These are phyloP conservation scores for Diaporthe humulicola DNA, from an alignment of 2,329 filamentous ascomycete species.

Conservation along the genomic window DNA sequence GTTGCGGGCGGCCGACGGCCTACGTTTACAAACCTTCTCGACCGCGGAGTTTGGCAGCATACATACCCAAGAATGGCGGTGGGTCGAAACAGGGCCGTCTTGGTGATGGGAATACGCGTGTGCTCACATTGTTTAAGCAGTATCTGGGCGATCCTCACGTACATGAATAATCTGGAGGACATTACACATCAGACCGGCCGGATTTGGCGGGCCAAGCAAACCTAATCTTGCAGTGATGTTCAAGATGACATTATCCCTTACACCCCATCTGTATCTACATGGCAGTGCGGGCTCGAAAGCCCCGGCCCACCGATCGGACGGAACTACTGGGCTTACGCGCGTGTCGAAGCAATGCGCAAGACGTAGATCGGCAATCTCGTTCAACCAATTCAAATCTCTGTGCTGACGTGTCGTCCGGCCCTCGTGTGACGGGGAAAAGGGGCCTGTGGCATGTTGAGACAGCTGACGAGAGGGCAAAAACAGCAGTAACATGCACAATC, in stretches of 20 bases:
- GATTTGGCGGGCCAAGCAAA: neutral
- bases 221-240: neutral
- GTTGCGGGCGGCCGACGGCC: neutral
- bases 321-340: neutral
- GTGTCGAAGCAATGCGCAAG: neutral
- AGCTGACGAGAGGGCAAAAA: neutral
- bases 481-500: neutral
- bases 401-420: slow-evolving; percentile 17
- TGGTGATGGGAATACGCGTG: neutral
- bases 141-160: neutral
- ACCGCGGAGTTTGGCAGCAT: neutral
- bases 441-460: slow-evolving; percentile 6
- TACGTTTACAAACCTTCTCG: neutral
- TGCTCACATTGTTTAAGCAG: neutral
- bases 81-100: neutral
- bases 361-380: slow-evolving; percentile 7
- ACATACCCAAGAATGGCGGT: neutral
- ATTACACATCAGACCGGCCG: neutral
- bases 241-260: neutral
- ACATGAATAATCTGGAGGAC: neutral
- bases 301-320: neutral
- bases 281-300: neutral
- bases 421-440: neutral
- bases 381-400: slow-evolving; percentile 9
- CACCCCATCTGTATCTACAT: neutral